A percentile compares a stretch with the other conserved stretches of the same genome.
Evolutionary conservation across 768 basidiomycete genomes (phyloP).

Genomic region (Glaciozyma martinii): DNA sequence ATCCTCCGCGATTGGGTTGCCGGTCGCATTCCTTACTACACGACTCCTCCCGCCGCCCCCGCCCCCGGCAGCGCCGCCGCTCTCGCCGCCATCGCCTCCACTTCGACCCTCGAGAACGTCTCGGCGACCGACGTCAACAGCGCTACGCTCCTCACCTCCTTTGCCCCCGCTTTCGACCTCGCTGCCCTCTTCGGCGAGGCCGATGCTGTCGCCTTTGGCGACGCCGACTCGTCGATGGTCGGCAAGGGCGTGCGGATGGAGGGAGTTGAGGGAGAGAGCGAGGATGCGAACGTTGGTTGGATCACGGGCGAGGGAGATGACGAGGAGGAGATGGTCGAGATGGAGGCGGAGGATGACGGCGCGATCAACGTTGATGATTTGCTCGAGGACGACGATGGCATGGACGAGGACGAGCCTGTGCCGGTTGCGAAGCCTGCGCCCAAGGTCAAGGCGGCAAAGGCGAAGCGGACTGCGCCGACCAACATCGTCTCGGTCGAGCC

Average conservation of each 20-base stretch:
- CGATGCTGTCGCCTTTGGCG: slow-evolving; percentile 69
- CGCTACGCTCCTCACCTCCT: slow-evolving; percentile 64
- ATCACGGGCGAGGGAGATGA: slow-evolving; percentile 9
- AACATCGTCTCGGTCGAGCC: slow-evolving; percentile 32
- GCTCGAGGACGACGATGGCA: slow-evolving; percentile 22
- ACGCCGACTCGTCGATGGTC: slow-evolving; percentile 45
- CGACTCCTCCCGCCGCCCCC: slow-evolving; percentile 64
- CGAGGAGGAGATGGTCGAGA: slow-evolving; percentile 9
- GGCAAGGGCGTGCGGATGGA: slow-evolving; percentile 39
- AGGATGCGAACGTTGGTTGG: slow-evolving; percentile 32
- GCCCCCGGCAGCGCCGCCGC: slow-evolving; percentile 54
- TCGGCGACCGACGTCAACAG: slow-evolving; percentile 72
- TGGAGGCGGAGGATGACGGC: slow-evolving; percentile 20
- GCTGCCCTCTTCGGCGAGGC: slow-evolving; percentile 72
- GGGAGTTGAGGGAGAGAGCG: slow-evolving; percentile 41
- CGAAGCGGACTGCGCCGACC: slow-evolving; percentile 5
- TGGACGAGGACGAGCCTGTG: slow-evolving; percentile 17
- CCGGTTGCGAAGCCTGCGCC: slow-evolving; percentile 2
- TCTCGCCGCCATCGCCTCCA: slow-evolving; percentile 60
- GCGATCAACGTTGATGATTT: slow-evolving; percentile 3
- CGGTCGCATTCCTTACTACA: slow-evolving; percentile 76
- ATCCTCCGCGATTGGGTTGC: slow-evolving; percentile 89
- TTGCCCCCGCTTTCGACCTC: slow-evolving; percentile 67
- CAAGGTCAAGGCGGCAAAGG: slow-evolving; percentile 14
- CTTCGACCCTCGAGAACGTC: slow-evolving; percentile 20